Conservation (phyloP, 1,284 basidiomycete genomes). For the Cystobasidium sp. region DNA sequence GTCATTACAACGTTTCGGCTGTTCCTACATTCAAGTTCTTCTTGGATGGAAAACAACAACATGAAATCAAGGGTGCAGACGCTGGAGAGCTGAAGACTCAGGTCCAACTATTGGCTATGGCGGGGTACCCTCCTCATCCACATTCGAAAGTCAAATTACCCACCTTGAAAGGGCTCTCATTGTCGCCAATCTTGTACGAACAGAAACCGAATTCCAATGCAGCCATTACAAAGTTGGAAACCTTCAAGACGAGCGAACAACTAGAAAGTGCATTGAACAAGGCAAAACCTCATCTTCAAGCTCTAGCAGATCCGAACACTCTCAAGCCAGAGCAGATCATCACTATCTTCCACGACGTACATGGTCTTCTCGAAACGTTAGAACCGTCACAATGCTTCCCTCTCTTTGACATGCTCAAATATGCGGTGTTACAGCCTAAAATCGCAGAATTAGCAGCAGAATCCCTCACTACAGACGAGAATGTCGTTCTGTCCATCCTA, state of each 20-base stretch:
- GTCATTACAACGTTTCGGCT: conserved; percentile 48
- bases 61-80: conserved; percentile 55
- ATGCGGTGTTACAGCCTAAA: conserved; percentile 48
- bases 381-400: conserved; percentile 48
- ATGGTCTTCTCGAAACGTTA: conserved; percentile 38
- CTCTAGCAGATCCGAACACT: conserved; percentile 44
- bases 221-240: conserved; percentile 46
- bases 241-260: conserved; percentile 1
- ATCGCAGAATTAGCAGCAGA: conserved; percentile 22
- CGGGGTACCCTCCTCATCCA: conserved; percentile 52
- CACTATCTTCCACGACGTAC: conserved; percentile 30
- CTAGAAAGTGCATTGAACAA: conserved; percentile 5
- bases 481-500: conserved; percentile 41
- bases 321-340: conserved; percentile 23
- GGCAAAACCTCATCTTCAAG: conserved; percentile 39
- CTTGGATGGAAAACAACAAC: conserved; percentile 47
- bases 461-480: conserved; percentile 5
- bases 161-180: conserved; percentile 44
- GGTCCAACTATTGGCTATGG: conserved; percentile 52
- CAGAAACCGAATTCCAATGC: conserved; percentile 47
- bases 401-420: conserved; percentile 52
- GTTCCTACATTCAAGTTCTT: conserved; percentile 56
- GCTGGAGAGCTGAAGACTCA: conserved; percentile 52
- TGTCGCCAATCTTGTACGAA: conserved; percentile 48
- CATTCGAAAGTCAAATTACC: conserved; percentile 49